phyloP scores from a whole-genome alignment of 2,329 filamentous ascomycete genomes.

The Pyrenochaeta sp. region DNA sequence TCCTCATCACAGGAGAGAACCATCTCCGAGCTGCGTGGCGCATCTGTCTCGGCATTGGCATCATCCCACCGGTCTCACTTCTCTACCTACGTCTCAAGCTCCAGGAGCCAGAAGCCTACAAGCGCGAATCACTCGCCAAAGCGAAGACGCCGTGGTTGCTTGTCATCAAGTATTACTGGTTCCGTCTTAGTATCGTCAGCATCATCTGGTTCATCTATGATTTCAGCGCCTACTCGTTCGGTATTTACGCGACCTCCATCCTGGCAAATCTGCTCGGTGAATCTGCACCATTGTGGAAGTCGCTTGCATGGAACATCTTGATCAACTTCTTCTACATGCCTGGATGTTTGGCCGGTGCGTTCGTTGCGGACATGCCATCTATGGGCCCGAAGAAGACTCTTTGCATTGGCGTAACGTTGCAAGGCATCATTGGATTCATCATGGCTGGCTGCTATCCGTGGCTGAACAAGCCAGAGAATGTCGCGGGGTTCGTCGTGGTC shows the following conservation, averaged over 20 bases:
- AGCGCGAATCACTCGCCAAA: slow-evolving; percentile 59
- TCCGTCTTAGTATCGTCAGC: slow-evolving; percentile 61
- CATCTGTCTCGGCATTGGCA: slow-evolving; percentile 70
- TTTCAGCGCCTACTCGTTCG: slow-evolving; percentile 85
- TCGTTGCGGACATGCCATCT: slow-evolving; percentile 71
- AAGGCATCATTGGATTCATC: slow-evolving; percentile 84
- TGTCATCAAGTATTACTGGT: slow-evolving; percentile 64
- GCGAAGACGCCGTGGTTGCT: slow-evolving; percentile 51
- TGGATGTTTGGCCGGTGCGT: slow-evolving; percentile 79
- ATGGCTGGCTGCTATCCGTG: slow-evolving; percentile 82
- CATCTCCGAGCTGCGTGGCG: slow-evolving; percentile 83
- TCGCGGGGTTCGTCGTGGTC: slow-evolving; percentile 79
- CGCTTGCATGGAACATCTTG: slow-evolving; percentile 88
- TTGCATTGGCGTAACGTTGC: slow-evolving; percentile 72
- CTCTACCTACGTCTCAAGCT: slow-evolving; percentile 67
- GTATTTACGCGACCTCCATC: slow-evolving; percentile 83
- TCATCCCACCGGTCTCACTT: slow-evolving; percentile 60
- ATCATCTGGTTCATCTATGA: slow-evolving; percentile 66
- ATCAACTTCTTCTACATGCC: slow-evolving; percentile 91
- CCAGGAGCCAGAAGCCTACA: slow-evolving; percentile 62
- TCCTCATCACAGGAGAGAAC: slow-evolving; percentile 61
- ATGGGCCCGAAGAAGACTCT: slow-evolving; percentile 81
- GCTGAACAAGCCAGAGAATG: slow-evolving; percentile 71
- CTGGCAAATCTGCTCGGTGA: slow-evolving; percentile 70
- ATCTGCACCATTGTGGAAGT: slow-evolving; percentile 71